Evolutionary conservation across 306 rosid genomes (phyloP), one percentile per base, ranked within the genome.

Genomic region (Citrullus mucosospermus): DNA sequence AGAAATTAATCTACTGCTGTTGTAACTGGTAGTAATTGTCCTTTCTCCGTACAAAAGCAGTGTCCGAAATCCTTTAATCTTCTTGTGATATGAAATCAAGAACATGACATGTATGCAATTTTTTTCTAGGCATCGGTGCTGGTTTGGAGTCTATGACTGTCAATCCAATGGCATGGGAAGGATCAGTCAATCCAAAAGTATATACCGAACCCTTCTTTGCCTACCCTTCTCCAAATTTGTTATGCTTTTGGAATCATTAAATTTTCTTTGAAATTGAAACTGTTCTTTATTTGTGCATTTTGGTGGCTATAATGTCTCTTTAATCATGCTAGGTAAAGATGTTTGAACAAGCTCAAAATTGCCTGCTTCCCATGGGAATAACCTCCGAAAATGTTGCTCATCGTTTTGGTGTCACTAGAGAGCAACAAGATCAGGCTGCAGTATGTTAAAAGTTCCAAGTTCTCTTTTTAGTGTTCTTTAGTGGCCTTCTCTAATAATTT

Each of bases 311-410:
- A 50, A 72, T 57, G 41, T 70, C 66, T 38, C 62, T 59, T 69
- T 38, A 67, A 78, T 48, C 69, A 36, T 84, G 77, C 39, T 83
- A 95, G 98, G 97, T 84, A 65, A 83, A 92, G 88, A 71, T 79
- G 18, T 88, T 87, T 73, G 96, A 91, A 80, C 91, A 95, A 88
- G 98, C 98, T 62, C 97, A 83, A 82, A 92, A 85, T 61, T 95
- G 97, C 84, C 92, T 95, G 81, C 97, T 95, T 53, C 97, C 97
- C 30, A 95, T 95, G 97, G 98, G 97, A 4, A 14, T 95, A 74
- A 92, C 98, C 85, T 95, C 98, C 3, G 98, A 95, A 89, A 95
- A 95, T 87, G 97, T 92, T 85, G 93, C 97, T 36, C 81, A 88
- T 1, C 96, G 92, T 75, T 95, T 95, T 85, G 92, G 97, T 38